Evolutionary conservation across 78 protist genomes (phyloP).

Genomic region (Protostelium mycophagum): DNA sequence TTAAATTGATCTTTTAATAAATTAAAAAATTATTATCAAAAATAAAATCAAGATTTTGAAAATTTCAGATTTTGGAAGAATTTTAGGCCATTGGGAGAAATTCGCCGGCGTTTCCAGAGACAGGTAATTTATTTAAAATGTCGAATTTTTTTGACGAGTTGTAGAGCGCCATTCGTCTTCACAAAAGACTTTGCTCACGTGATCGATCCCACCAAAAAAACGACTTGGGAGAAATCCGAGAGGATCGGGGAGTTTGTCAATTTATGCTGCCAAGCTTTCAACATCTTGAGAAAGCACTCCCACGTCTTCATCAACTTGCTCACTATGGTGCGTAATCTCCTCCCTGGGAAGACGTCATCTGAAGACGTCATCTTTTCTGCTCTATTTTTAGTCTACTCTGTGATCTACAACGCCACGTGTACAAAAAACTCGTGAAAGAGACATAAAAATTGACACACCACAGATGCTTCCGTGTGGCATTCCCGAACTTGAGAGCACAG

Average conservation of each 20-base stretch:
- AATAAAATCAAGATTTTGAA: no score
- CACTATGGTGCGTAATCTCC: slow-evolving; percentile 54
- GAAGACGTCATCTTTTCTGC: no score
- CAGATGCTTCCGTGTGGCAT: slow-evolving; percentile 90
- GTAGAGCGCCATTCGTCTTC: slow-evolving; percentile 91
- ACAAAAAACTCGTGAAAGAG: not conserved
- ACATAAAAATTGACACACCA: not conserved
- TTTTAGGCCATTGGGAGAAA: slow-evolving; percentile 83
- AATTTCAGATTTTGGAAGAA: slow-evolving; percentile 94
- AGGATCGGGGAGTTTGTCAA: slow-evolving; percentile 74
- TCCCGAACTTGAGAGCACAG: slow-evolving; percentile 82
- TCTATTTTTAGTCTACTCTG: slow-evolving; percentile 5
- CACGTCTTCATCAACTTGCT: slow-evolving; percentile 77
- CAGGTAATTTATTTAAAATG: slow-evolving; percentile 26
- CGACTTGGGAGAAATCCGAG: slow-evolving; percentile 80
- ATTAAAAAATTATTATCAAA: not conserved
- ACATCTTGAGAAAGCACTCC: slow-evolving; percentile 75
- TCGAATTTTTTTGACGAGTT: slow-evolving; percentile 78
- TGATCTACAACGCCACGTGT: slow-evolving; percentile 29
- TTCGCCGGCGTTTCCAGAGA: slow-evolving; percentile 79
- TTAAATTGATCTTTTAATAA: not conserved
- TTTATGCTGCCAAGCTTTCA: slow-evolving; percentile 72
- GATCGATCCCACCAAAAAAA: slow-evolving; percentile 75
- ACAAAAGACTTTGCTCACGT: slow-evolving; percentile 87
- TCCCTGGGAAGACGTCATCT: no score